Percentiles rank a stretch among this genome's conserved stretches.
Conservation (phyloP, 1,284 basidiomycete genomes). For the Leccinum angustisporum region DNA sequence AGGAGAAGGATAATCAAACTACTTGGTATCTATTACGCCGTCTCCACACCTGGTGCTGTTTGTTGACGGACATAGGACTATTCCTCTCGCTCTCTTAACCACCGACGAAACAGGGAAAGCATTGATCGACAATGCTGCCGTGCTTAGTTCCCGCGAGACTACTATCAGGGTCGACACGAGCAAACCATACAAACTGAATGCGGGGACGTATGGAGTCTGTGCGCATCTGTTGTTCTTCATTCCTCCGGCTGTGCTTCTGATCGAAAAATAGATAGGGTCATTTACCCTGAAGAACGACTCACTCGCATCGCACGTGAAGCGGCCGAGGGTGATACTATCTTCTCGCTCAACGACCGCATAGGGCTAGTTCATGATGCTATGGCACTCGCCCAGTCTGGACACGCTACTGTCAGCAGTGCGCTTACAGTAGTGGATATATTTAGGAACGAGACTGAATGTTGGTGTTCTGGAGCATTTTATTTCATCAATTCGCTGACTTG, state of each 20-base stretch:
- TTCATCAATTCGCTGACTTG: constrained; percentile 6
- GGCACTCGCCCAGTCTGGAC: constrained; percentile 79
- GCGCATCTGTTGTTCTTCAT: constrained; percentile 32
- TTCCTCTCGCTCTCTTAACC: constrained; percentile 81
- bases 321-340: constrained; percentile 59
- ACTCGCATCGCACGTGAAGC: constrained; percentile 80
- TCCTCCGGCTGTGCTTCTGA: constrained; percentile 3
- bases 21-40: constrained; percentile 61
- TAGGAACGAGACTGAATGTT: constrained; percentile 74
- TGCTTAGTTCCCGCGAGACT: constrained; percentile 74
- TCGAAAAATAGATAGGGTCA: constrained; percentile 73
- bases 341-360: constrained; percentile 84
- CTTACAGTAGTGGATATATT: constrained; percentile 72
- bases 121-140: constrained; percentile 59
- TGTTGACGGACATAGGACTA: constrained; percentile 48
- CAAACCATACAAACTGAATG: constrained; percentile 86
- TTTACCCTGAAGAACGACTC: constrained; percentile 83
- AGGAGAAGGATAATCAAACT: constrained; percentile 86
- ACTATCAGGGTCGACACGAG: constrained; percentile 68
- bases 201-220: constrained; percentile 89
- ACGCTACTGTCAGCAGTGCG: constrained; percentile 74
- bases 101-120: constrained; percentile 58
- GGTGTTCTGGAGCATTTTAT: constrained; percentile 29
- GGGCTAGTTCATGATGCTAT: constrained; percentile 84
- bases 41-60: neutral